phyloP scores from a whole-genome alignment of 805 yeast species.

The Teunomyces stri region DNA sequence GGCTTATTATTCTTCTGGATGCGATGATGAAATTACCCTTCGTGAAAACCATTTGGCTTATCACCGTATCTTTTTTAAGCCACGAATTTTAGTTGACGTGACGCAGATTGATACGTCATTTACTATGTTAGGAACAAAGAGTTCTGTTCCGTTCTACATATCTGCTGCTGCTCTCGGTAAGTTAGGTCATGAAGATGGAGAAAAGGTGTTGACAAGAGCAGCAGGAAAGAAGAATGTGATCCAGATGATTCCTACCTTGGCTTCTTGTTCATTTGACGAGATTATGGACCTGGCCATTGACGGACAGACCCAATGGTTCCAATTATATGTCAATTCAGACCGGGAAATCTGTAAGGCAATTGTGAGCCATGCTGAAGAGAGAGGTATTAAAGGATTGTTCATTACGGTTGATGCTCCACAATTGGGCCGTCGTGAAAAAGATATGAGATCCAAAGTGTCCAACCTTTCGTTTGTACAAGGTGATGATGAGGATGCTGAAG shows the following conservation, averaged over 20 bases:
- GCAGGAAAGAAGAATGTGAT: slow-evolving; percentile 65
- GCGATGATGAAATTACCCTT: slow-evolving; percentile 88
- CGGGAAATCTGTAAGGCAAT: slow-evolving; percentile 27
- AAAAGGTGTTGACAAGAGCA: slow-evolving; percentile 79
- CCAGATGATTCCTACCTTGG: slow-evolving; percentile 92
- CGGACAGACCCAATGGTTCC: slow-evolving; percentile 48
- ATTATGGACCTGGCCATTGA: slow-evolving; percentile 66
- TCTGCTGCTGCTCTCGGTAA: slow-evolving; percentile 92
- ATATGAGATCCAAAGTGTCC: slow-evolving; percentile 35
- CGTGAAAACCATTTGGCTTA: slow-evolving; percentile 90
- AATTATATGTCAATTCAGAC: slow-evolving; percentile 45
- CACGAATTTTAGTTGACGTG: slow-evolving; percentile 80
- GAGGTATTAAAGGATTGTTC: slow-evolving; percentile 46
- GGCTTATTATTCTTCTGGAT: slow-evolving; percentile 90
- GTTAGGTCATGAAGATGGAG: slow-evolving; percentile 93
- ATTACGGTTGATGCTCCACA: slow-evolving; percentile 57
- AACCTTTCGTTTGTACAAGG: slow-evolving; percentile 24
- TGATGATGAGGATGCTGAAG: slow-evolving; percentile 29
- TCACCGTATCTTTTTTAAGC: slow-evolving; percentile 85
- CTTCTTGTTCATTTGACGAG: slow-evolving; percentile 86
- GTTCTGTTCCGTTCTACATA: slow-evolving; percentile 78
- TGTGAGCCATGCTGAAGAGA: slow-evolving; percentile 37
- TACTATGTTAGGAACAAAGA: slow-evolving; percentile 67
- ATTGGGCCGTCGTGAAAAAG: slow-evolving; percentile 54
- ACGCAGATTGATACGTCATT: slow-evolving; percentile 67